Base-by-base conservation (phyloP, 768 basidiomycete species). In the Boletus edulis region DNA sequence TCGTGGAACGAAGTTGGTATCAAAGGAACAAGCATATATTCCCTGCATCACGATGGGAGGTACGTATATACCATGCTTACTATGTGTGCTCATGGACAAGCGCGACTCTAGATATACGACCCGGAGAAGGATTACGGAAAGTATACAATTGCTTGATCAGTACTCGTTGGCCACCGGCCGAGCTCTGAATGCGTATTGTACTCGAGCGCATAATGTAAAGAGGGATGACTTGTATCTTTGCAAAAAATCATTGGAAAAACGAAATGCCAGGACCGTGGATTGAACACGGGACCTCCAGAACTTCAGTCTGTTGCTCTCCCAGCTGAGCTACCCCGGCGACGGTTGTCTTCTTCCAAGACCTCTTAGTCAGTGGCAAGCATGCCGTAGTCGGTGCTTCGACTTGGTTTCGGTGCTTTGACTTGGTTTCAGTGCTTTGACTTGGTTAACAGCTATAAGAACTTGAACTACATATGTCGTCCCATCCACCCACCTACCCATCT, bases 1-100 rank as follows among this genome's bases (percentile, higher is more conserved):
- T 99, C 11, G 95, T 98, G 7, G 97, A 98, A 72, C 76, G 97
- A 58, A 89, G 89, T 56, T 99, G 90, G 80, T 97, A 98, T 68
- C 89, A 94, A 64, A 78, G 94, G 49, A 96, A 94, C 66, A 99
- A 98, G 60, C 97, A 98, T 66, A 97, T 98, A 37, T 98, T 98
- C 68, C 96, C 96, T 15, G 94, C 94, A 1, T 94, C 91, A 5
- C 77, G 95, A 63, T 98, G 95, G 95, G 95, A 98, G 86, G 90
- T 87, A 60, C 61, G 86, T 22, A 32, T 13, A 2, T 4, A 17
- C 18, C 27, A 5, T 24, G 17, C n/a, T 50, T 18, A 2, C 42
- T 13, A n/a, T 20, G 20, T 20, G 11, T 24, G 22, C 46, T 64
- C 31, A 61, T 45, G 18, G 11, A 29, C 5, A 37, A 45, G 38